Percentiles rank a stretch among this genome's conserved stretches.
phyloP scores from a whole-genome alignment of 2,329 filamentous ascomycete genomes.

The Epichloe coenophiala region DNA sequence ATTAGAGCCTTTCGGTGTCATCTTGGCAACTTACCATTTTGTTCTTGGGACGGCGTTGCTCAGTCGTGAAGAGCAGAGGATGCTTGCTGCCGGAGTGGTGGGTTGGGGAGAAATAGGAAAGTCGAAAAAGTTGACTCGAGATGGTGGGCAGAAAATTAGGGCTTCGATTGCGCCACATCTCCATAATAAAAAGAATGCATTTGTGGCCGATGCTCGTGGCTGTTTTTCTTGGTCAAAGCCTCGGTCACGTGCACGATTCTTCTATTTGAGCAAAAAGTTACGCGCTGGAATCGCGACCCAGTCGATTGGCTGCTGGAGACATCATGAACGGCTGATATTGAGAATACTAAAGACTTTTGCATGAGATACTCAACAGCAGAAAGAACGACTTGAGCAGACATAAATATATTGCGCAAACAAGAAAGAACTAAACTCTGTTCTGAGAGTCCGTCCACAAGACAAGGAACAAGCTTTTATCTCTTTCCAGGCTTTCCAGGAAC shows the following conservation, averaged over 20 bases:
- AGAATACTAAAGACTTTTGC: background rate
- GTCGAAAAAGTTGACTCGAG: constrained; percentile 14
- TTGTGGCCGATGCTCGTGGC: constrained; percentile 7
- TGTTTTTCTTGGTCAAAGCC: background rate
- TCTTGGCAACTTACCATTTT: constrained; percentile 28
- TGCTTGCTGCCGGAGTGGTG: constrained; percentile 18
- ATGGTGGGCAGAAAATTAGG: constrained; percentile 25
- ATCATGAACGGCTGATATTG: background rate
- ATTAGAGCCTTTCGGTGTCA: constrained; percentile 21
- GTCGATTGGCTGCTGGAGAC: background rate
- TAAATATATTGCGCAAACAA: background rate
- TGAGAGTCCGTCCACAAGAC: no score
- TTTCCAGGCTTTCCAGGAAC: background rate
- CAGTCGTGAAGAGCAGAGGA: constrained; percentile 20
- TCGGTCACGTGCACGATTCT: constrained; percentile 2
- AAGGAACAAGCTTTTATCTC: background rate
- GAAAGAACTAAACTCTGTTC: no score
- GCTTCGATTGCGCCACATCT: constrained; percentile 15
- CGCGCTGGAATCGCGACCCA: background rate
- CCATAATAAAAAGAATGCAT: background rate
- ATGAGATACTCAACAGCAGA: background rate
- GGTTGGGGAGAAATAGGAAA: constrained; percentile 9
- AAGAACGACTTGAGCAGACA: background rate
- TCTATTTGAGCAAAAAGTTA: no score
- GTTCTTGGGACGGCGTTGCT: constrained; percentile 22